Conservation (phyloP, 176 grass and related monocot genomes). For the Ananas comosus region DNA sequence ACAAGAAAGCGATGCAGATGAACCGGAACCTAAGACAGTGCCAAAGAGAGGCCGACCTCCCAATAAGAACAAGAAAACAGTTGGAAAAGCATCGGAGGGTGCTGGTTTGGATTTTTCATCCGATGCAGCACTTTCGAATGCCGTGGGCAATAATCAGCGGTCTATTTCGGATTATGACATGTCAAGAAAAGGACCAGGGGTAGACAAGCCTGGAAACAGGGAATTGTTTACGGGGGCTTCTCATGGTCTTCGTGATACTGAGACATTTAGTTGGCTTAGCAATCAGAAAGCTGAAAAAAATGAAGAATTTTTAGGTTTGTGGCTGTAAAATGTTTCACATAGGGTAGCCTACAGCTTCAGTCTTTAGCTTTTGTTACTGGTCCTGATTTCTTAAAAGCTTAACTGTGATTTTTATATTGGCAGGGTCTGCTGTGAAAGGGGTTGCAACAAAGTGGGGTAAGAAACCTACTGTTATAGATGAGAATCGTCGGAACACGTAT, state of each 20-base stretch:
- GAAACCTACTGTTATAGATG: conserved; percentile 21
- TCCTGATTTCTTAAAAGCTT: background rate
- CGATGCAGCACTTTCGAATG: conserved; percentile 22
- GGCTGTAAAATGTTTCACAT: conserved; percentile 1
- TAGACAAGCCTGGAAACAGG: background rate
- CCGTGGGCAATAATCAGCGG: background rate
- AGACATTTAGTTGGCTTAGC: conserved; percentile 20
- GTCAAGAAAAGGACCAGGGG: background rate
- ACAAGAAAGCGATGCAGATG: conserved; percentile 18
- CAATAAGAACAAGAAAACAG: conserved; percentile 30
- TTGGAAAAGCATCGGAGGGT: conserved; percentile 6
- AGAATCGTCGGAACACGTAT: conserved; percentile 24
- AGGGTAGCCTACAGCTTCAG: background rate
- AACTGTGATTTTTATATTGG: conserved; percentile 1
- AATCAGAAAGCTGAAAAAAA: conserved; percentile 23
- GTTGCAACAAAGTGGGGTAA: conserved; percentile 23
- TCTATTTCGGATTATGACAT: conserved; percentile 16
- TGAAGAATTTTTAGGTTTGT: conserved; percentile 24
- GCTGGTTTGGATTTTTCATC: conserved; percentile 17
- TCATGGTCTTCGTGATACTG: conserved; percentile 2
- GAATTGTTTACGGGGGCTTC: conserved; percentile 2
- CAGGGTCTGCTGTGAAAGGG: conserved; percentile 29
- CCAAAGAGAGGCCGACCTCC: conserved; percentile 25
- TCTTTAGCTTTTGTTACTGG: background rate
- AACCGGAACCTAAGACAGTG: conserved; percentile 17